Percentiles rank a stretch among this genome's conserved stretches.
Conservation (phyloP, 352 stramenopile species). For the Pythium rishiriense region DNA sequence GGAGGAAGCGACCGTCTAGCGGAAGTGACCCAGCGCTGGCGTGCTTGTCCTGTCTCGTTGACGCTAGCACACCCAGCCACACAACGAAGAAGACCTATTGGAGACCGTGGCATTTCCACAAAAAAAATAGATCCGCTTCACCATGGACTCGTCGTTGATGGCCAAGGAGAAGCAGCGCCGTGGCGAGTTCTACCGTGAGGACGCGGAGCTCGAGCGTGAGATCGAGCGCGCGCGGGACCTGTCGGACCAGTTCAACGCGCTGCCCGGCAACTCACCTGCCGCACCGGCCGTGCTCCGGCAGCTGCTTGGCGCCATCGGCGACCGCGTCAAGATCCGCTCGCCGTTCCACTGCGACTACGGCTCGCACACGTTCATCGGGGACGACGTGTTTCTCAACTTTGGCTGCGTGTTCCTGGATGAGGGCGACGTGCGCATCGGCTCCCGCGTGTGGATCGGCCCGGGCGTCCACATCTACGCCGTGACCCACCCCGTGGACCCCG, state of each 20-base stretch:
- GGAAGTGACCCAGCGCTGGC: not conserved
- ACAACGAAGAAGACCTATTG: too few relatives aligned
- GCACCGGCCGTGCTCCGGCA: constrained; percentile 32
- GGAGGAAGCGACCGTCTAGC: not conserved
- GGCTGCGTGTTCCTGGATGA: constrained; percentile 86
- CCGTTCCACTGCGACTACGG: constrained; percentile 91
- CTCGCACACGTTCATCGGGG: constrained; percentile 71
- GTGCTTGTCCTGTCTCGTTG: not conserved
- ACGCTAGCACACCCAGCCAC: not conserved
- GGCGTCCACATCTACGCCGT: constrained; percentile 81
- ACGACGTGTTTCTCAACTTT: constrained; percentile 88
- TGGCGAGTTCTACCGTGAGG: constrained; percentile 52
- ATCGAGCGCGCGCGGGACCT: constrained; percentile 31
- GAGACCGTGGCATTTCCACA: not conserved
- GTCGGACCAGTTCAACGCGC: constrained; percentile 45
- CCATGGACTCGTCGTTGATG: not conserved
- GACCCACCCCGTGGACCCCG: constrained; percentile 68
- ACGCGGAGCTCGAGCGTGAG: constrained; percentile 30
- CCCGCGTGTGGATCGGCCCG: constrained; percentile 66
- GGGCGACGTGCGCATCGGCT: constrained; percentile 76
- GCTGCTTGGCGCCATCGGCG: constrained; percentile 44
- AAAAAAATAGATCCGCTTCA: too few relatives aligned
- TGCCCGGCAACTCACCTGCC: constrained; percentile 20
- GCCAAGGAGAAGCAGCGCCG: constrained; percentile 59
- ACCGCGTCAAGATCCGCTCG: constrained; percentile 60